phyloP scores from a whole-genome alignment of 2,329 filamentous ascomycete genomes.

The Emericellopsis cladophorae region DNA sequence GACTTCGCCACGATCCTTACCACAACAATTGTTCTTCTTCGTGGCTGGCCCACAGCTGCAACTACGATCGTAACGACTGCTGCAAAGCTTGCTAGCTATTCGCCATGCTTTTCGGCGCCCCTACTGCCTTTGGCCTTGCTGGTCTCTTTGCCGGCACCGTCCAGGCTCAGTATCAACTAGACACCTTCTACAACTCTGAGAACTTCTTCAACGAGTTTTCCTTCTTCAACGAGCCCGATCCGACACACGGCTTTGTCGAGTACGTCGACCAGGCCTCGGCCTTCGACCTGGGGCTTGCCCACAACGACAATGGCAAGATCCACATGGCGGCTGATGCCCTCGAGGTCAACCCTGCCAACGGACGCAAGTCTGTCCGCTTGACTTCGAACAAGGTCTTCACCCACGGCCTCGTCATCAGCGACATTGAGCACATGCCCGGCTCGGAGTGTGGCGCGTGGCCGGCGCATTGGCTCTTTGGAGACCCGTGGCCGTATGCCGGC shows the following conservation, averaged over 20 bases:
- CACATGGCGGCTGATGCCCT: constrained; percentile 59
- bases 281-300: constrained; percentile 42
- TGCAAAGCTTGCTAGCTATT: background rate
- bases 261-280: constrained; percentile 52
- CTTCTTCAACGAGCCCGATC: constrained; percentile 48
- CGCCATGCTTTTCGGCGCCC: constrained; percentile 11
- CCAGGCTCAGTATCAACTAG: constrained; percentile 27
- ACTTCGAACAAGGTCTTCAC: constrained; percentile 54
- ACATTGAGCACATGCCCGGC: constrained; percentile 66
- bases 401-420: constrained; percentile 58
- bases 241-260: constrained; percentile 62
- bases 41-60: too few species aligned
- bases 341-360: constrained; percentile 39
- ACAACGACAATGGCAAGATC: constrained; percentile 38
- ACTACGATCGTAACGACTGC: too few species aligned
- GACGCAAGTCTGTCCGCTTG: constrained; percentile 60
- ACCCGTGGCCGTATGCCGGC: constrained; percentile 56
- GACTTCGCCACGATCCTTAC: too few species aligned
- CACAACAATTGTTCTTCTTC: too few species aligned
- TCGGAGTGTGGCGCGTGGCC: constrained; percentile 64
- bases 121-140: constrained; percentile 13
- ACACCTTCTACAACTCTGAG: constrained; percentile 31
- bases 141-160: constrained; percentile 14
- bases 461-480: constrained; percentile 57
- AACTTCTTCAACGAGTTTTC: constrained; percentile 46